Evolutionary conservation across 768 basidiomycete genomes (phyloP), one percentile per base, ranked within the genome.

Genomic region (Collybiopsis confluens): DNA sequence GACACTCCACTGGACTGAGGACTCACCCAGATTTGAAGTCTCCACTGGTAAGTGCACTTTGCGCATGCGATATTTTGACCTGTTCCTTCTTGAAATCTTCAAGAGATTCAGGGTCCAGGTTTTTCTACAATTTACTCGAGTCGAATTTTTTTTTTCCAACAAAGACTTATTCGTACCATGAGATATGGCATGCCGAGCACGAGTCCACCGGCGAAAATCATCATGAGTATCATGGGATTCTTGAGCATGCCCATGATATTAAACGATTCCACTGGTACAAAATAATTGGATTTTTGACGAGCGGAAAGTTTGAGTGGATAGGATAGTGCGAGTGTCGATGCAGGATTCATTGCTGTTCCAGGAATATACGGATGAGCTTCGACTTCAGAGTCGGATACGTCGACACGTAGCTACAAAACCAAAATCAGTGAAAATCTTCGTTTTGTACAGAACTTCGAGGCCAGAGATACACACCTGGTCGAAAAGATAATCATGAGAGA

Each of bases 171-270:
- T 54, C 73, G 45, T 62, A 90, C 90, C 78, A 86, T 86, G 51
- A 92, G 67, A 62, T 87, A 90, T 3, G 89, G 90, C 80, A 82
- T 84, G 21, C 75, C 79, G 24, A 92, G 66, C 71, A 88, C 78
- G 79, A 90, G 79, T 46, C 68, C 71, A 35, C 78, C 89, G 42
- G 78, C 85, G 58, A 78, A 67, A 27, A 82, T 75, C 83, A 89
- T 87, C 65, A 91, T 76, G 54, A 92, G 69, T 76, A 88, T 87
- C 90, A 92, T 91, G 6, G 90, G 90, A 63, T 82, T 92, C 54
- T 85, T 80, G 62, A 92, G 73, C 86, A 92, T 90, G 49, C 73
- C 81, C 54, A 86, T 52, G 21, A 90, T 57, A 65, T 86, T 86
- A 75, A 92, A 92, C 16, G 83, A 81, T 65, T 90, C 79, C 28